Evolutionary conservation across 768 basidiomycete genomes (phyloP).

Genomic region (Amanita subjunquillea): DNA sequence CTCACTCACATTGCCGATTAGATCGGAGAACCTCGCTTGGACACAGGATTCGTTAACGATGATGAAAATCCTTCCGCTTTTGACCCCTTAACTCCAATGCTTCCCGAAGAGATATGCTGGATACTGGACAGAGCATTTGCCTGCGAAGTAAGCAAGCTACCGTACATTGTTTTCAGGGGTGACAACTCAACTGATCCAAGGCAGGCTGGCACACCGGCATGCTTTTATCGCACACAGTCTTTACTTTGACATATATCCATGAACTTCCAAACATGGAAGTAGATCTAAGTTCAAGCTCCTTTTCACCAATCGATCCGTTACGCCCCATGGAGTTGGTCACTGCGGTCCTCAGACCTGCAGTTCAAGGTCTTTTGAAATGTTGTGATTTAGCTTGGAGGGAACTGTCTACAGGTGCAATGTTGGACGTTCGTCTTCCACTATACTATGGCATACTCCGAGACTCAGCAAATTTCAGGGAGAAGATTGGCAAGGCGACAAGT

Average conservation of each 20-base stretch:
- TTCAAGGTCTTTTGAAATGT: constrained; percentile 66
- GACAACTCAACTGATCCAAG: constrained; percentile 16
- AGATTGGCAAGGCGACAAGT: constrained; percentile 88
- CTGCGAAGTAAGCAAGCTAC: constrained; percentile 52
- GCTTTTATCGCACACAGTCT: constrained; percentile 79
- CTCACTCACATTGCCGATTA: constrained; percentile 21
- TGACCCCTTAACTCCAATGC: constrained; percentile 49
- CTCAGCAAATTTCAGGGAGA: constrained; percentile 43
- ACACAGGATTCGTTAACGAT: constrained; percentile 56
- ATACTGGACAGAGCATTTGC: constrained; percentile 71
- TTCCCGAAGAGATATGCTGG: constrained; percentile 82
- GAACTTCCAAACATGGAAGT: constrained; percentile 50
- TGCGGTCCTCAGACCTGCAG: constrained; percentile 54
- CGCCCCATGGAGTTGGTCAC: constrained; percentile 58
- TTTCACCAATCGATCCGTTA: constrained; percentile 22
- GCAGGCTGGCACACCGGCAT: constrained; percentile 84
- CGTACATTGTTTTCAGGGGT: not conserved
- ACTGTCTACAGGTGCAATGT: constrained; percentile 59
- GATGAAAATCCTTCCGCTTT: constrained; percentile 40
- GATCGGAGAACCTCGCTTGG: constrained; percentile 88
- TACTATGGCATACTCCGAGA: constrained; percentile 6
- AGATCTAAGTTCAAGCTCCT: constrained; percentile 27
- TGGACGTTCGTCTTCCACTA: constrained; percentile 50
- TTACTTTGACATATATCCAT: constrained; percentile 68
- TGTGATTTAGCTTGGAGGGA: constrained; percentile 80